Conservation (phyloP, 768 basidiomycete species). For the Pisolithus marmoratus region DNA sequence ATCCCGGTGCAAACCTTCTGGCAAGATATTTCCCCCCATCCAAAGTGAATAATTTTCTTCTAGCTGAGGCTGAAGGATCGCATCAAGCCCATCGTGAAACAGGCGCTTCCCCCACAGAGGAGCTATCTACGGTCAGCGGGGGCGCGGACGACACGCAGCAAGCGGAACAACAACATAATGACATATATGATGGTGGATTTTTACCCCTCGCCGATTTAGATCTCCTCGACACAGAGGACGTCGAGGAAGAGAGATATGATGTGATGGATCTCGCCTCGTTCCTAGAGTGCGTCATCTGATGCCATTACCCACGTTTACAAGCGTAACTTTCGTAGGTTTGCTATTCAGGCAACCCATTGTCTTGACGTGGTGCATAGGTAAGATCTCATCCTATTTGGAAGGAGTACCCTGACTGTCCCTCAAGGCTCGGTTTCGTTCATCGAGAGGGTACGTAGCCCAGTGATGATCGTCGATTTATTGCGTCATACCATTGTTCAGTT, state of each 20-base stretch:
- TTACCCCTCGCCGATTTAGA: slow-evolving; percentile 17
- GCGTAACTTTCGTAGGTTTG: slow-evolving; percentile 44
- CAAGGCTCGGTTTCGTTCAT: slow-evolving; percentile 54
- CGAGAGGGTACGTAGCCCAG: slow-evolving; percentile 47
- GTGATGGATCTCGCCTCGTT: slow-evolving; percentile 76
- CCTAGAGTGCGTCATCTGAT: slow-evolving; percentile 47
- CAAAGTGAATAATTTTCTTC: slow-evolving; percentile 61
- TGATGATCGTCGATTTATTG: neutral
- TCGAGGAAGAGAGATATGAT: slow-evolving; percentile 54
- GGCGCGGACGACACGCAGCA: neutral
- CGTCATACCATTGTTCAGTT: slow-evolving; percentile 27
- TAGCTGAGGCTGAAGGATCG: slow-evolving; percentile 46
- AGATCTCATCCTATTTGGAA: slow-evolving; percentile 6
- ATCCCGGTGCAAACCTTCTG: slow-evolving; percentile 64
- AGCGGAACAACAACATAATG: neutral
- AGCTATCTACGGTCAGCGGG: neutral
- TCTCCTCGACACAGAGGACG: slow-evolving; percentile 36
- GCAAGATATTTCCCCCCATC: slow-evolving; percentile 64
- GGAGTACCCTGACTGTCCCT: slow-evolving; percentile 6
- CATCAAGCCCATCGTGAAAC: slow-evolving; percentile 39
- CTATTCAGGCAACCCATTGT: slow-evolving; percentile 70
- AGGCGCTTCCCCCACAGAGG: slow-evolving; percentile 48
- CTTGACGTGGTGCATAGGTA: slow-evolving; percentile 62
- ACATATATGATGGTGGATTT: neutral
- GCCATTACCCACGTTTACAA: neutral